Evolutionary conservation across 495 filamentous ascomycete species (phyloP).

Genomic region (Niebla homalea): DNA sequence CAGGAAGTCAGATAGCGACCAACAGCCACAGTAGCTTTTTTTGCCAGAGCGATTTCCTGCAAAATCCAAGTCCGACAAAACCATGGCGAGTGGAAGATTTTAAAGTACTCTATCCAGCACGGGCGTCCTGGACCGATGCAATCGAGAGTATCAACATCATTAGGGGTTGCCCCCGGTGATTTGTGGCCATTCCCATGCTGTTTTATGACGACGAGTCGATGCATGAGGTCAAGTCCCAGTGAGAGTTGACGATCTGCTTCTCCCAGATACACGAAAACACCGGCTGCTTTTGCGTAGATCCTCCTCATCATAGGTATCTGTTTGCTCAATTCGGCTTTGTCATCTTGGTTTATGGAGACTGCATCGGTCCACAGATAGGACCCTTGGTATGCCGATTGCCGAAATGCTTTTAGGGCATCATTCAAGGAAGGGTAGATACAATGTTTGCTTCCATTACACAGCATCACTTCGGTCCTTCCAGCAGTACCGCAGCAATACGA

Average conservation of each 20-base stretch:
- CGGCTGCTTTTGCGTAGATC: not conserved
- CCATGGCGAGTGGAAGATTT: no score
- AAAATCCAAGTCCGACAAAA: no score
- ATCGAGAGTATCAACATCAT: no score
- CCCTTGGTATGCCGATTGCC: not conserved
- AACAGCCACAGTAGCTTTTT: no score
- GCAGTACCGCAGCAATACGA: not conserved
- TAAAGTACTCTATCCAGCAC: no score
- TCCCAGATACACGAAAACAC: constrained; percentile 1
- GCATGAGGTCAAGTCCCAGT: not conserved
- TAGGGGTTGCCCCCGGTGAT: no score
- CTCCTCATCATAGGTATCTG: constrained; percentile 1
- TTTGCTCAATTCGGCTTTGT: not conserved
- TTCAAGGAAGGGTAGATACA: not conserved
- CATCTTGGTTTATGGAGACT: not conserved
- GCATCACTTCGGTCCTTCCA: not conserved
- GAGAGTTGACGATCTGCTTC: not conserved
- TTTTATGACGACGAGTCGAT: not conserved
- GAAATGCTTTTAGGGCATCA: not conserved
- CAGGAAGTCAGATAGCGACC: no score
- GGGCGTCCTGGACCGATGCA: no score
- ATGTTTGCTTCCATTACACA: not conserved
- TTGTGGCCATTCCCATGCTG: no score
- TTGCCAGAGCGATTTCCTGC: no score
- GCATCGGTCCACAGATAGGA: not conserved